Evolutionary conservation across 768 basidiomycete genomes (phyloP), one percentile per base, ranked within the genome.

Genomic region (Mycena amicta): DNA sequence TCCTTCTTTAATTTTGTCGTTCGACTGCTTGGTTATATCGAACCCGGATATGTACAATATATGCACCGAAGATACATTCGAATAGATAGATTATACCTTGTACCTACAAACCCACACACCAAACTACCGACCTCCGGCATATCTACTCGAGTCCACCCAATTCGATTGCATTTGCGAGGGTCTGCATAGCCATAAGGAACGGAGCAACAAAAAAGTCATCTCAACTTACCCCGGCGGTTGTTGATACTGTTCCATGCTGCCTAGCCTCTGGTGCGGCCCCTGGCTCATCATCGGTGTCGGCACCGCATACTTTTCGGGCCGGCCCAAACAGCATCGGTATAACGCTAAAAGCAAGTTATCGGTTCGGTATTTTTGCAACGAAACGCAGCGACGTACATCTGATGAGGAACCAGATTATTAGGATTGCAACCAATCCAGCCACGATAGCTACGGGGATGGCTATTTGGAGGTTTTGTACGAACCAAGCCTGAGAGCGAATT

Each of bases 361-460:
- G 4, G 53, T 18, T 37, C 20, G 31, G 25, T 39, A 26, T 20
- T 3, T 22, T 5, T 37, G 16, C 5, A 37, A 28, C 1, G 39
- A n/a, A 30, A 39, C 13, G 6, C 4, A 18, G 23, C 3, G 5
- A 73, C 79, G 49, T 53, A 82, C 84, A 67, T 67, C 72, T 72
- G 55, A 79, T 62, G 40, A 88, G 64, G 23, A 67, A 73, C 74
- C 77, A 85, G 51, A 93, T 60, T 55, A 89, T 68, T 40, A 87
- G 68, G 33, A 93, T 71, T 15, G 80, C 76, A 52, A 92, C 61
- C 53, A 93, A 68, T 16, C 82, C 88, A 26, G 77, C 89, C 33
- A 88, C 87, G 55, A 93, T 74, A 18, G 90, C 88, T 54, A 93
- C 83, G 20, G 92, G 90, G 64, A 93, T 89, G 25, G 90, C 77